Base-by-base conservation (phyloP, 1,139 yeast genomes). In the Nakaseomyces nivariensis region DNA sequence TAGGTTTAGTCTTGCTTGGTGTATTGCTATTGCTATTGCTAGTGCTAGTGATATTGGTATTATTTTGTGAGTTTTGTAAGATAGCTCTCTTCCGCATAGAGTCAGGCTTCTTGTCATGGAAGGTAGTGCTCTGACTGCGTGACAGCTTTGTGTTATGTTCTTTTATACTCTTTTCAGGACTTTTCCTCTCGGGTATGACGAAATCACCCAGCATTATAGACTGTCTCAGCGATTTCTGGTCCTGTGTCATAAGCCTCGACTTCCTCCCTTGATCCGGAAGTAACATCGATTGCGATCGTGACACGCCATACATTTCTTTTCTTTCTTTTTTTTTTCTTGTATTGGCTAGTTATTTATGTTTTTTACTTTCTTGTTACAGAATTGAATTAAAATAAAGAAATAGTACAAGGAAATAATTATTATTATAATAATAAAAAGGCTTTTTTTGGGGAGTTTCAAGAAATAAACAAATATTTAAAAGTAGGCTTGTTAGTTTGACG, bases 171-270 rank as follows among this genome's bases (percentile, higher is more conserved):
- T 26, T 24, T 13, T 38, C 43, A 11, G 43, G 43, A 13, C 43
- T 38, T 26, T 7, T 24, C 32, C 32, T 24, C 32, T 38, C 42
- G 3, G 42, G 42, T 4, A 29, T 5, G 11, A 41, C 25, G 25
- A 41, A 27, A 13, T 41, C 44, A 10, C 25, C 44, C 24, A 41
- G 10, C 44, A 41, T 27, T 11, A 41, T 41, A 11, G 34, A 27
- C 25, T 41, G 44, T 17, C 44, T 27, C 6, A 41, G 25, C 11
- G 24, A n/a, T 24, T n/a, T 41, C 34, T 41, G 44, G 34, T 41
- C 44, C 34, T 41, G 44, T 26, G 44, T 41, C 44, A 41, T 27
- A 6, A 41, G 34, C 44, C 44, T 38, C 8, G 42, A 38, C 31
- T 38, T 38, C 13, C 31, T 25, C 31, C 31, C 31, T 29, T 29